phyloP scores from a whole-genome alignment of 192 early-diverging fungal species.

The Coemansia sp. region DNA sequence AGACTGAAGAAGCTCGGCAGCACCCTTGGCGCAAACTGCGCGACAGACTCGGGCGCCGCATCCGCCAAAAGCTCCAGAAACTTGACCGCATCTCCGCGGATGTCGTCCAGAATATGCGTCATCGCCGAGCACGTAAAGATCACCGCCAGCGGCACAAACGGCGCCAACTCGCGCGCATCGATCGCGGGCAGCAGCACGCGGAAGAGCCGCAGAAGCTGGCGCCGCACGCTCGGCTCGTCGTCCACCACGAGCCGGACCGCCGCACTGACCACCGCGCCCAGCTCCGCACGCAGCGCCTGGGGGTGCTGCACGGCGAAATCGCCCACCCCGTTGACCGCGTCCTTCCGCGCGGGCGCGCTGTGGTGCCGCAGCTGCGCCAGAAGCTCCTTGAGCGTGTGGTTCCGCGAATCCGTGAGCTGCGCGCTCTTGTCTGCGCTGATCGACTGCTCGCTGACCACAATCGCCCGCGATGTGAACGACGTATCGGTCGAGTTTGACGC shows the following conservation, averaged over 20 bases:
- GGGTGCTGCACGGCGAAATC: slow-evolving; percentile 49
- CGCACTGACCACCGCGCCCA: slow-evolving; percentile 50
- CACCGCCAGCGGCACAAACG: slow-evolving; percentile 76
- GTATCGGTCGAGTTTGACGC: slow-evolving; percentile 76
- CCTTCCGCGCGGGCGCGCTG: slow-evolving; percentile 57
- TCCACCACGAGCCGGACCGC: slow-evolving; percentile 51
- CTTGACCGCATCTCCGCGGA: slow-evolving; percentile 75
- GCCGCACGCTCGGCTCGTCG: slow-evolving; percentile 49
- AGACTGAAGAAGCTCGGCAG: slow-evolving; percentile 48
- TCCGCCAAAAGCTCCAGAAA: slow-evolving; percentile 74
- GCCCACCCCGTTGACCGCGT: slow-evolving; percentile 49
- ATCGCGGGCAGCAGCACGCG: slow-evolving; percentile 37
- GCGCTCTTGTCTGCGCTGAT: slow-evolving; percentile 73
- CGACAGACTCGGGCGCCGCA: slow-evolving; percentile 60
- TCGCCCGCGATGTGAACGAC: slow-evolving; percentile 78
- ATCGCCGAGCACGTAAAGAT: slow-evolving; percentile 83
- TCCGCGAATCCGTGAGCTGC: slow-evolving; percentile 70
- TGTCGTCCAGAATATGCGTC: slow-evolving; percentile 86
- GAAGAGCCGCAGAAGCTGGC: slow-evolving; percentile 50
- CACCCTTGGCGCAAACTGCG: slow-evolving; percentile 61
- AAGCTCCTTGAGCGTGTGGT: slow-evolving; percentile 74
- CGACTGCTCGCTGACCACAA: slow-evolving; percentile 77
- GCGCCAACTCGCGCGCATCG: slow-evolving; percentile 60
- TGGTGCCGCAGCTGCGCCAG: slow-evolving; percentile 76
- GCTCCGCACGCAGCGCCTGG: slow-evolving; percentile 29